Conservation (phyloP, 2,329 filamentous ascomycete genomes). For the Colletotrichum sp. region DNA sequence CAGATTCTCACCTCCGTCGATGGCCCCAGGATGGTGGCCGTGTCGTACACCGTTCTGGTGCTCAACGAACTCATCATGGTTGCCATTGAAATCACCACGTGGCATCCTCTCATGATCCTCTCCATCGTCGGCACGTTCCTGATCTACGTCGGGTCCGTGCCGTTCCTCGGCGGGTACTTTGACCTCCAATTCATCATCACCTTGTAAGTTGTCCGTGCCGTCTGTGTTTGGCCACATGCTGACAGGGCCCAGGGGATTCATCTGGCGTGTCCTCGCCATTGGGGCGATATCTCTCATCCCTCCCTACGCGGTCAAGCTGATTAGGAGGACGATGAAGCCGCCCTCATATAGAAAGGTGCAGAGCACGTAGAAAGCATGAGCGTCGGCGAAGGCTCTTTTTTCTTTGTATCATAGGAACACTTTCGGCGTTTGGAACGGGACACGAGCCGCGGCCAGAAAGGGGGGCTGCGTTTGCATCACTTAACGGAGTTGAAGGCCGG, state of each 20-base stretch:
- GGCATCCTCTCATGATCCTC: constrained; percentile 92
- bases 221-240: background rate
- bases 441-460: background rate
- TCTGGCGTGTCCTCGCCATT: constrained; percentile 87
- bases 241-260: constrained; percentile 67
- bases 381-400: background rate
- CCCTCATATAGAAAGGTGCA: constrained; percentile 95
- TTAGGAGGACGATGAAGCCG: constrained; percentile 84
- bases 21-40: constrained; percentile 78
- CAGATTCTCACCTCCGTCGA: constrained; percentile 86
- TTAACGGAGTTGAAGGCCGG: constrained; percentile 7
- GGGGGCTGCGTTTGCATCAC: constrained; percentile 11
- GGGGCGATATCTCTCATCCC: constrained; percentile 82
- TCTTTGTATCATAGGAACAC: background rate
- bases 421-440: background rate
- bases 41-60: constrained; percentile 90
- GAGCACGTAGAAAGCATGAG: constrained; percentile 52
- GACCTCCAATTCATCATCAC: constrained; percentile 81
- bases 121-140: constrained; percentile 82
- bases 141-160: constrained; percentile 82
- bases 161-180: constrained; percentile 89
- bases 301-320: constrained; percentile 85
- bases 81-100: constrained; percentile 93
- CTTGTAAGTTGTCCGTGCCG: constrained; percentile 51
- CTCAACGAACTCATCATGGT: constrained; percentile 98